Evolutionary conservation across 2,329 filamentous ascomycete genomes (phyloP), one percentile per base, ranked within the genome.

Genomic region (Zopfia rhizophila): DNA sequence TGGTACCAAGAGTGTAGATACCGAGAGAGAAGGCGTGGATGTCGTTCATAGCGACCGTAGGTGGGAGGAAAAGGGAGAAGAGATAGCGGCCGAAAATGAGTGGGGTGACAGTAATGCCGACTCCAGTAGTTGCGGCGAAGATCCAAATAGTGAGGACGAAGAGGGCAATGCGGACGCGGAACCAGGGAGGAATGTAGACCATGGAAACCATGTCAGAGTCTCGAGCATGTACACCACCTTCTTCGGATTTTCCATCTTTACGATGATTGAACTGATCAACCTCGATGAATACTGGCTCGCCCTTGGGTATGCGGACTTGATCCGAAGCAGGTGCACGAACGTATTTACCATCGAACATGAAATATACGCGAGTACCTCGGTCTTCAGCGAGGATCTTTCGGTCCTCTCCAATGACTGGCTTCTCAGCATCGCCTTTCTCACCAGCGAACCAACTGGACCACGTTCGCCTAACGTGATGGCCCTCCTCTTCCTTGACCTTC

Each of bases 1-100:
- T 63, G 3, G 83, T 84, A 8, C 89, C 90, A 4, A 96, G 78
- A 18, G 91, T 77, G 66, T 95, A 96, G 28, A 96, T 82, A 11
- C 94, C 94, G 21, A 94, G 85, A 39, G 91, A 96, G 69, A 97
- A 96, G 10, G 94, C 93, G 63, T 99, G 97, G 18, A 99, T 89
- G 69, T 99, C 94, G 71, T 97, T 99, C 65, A 93, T 88, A 51
- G 89, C 62, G 6, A 70, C 60, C 1, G 60, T 81, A 1, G 79
- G 74, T 4, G 91, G 90, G 29, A 96, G 84, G 23, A 92, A 74
- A 19, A 81, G 75, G 33, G 86, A 84, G 66, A 97, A 89, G 51
- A 97, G 80, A 45, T 80, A 81, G 19, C 94, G 88, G 2, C 94
- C 94, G 64, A 96, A 85, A 5, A 96, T 79, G 3, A 99, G 81